A percentile compares a stretch with the other conserved stretches of the same genome.
phyloP scores from a whole-genome alignment of 805 yeast species.

The Saccharomycopsis fibuligera region DNA sequence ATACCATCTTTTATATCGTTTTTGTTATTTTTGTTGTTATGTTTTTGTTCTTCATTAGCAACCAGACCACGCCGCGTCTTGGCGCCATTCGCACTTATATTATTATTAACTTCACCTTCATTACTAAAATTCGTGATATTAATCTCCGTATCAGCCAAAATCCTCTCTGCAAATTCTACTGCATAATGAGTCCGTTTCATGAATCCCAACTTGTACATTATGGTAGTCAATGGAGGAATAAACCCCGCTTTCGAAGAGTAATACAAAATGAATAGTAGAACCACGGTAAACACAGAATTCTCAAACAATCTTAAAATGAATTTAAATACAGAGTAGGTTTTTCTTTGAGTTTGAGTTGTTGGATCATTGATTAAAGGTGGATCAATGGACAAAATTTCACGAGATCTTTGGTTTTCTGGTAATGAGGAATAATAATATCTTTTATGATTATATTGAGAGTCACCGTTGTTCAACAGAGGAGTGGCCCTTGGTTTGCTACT shows the following conservation, averaged over 20 bases:
- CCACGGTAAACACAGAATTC: constrained; percentile 41
- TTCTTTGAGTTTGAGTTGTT: neutral
- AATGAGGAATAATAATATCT: constrained; percentile 15
- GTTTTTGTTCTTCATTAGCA: neutral
- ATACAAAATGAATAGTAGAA: constrained; percentile 33
- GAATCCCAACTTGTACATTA: constrained; percentile 28
- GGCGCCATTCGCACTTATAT: neutral
- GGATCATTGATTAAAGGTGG: constrained; percentile 11
- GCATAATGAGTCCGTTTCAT: constrained; percentile 31
- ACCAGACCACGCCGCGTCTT: neutral
- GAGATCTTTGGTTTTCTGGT: constrained; percentile 15
- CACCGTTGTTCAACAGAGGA: constrained; percentile 20
- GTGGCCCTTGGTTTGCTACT: constrained; percentile 19
- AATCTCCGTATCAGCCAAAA: constrained; percentile 20
- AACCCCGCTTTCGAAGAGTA: constrained; percentile 33
- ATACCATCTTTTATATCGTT: neutral
- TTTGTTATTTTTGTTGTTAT: neutral
- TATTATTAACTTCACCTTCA: neutral
- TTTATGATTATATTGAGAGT: neutral
- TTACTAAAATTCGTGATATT: neutral
- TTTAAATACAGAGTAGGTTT: constrained; percentile 8
- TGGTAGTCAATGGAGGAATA: constrained; percentile 30
- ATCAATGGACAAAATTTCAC: constrained; percentile 4
- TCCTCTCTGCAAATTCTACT: constrained; percentile 30
- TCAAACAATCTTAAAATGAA: constrained; percentile 36